A percentile compares a stretch with the other conserved stretches of the same genome.
phyloP scores from a whole-genome alignment of 2,329 filamentous ascomycete genomes.

The Polytolypa hystricis region DNA sequence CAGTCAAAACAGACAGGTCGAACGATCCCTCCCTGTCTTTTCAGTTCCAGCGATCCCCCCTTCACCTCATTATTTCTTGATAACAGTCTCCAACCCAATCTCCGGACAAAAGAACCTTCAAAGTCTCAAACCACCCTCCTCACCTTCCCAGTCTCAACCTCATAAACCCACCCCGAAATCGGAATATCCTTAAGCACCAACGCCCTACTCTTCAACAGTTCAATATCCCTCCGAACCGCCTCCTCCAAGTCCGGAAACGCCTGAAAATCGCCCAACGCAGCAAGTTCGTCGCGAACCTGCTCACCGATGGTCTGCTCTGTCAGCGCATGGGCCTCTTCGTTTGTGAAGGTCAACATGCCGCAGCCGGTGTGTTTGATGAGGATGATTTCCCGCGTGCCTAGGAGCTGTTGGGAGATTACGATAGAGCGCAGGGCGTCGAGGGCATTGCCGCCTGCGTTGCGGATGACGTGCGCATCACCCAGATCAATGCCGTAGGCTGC shows the following conservation, averaged over 20 bases:
- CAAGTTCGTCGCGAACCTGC: slow-evolving; percentile 36
- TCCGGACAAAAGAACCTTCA: no score
- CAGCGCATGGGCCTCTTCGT: slow-evolving; percentile 43
- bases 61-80: no score
- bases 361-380: slow-evolving; percentile 65
- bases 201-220: slow-evolving; percentile 45
- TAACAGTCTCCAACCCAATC: no score
- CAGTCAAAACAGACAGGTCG: no score
- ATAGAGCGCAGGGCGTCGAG: slow-evolving; percentile 62
- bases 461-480: slow-evolving; percentile 68
- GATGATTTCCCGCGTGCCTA: slow-evolving; percentile 65
- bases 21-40: no score
- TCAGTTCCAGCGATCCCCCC: no score
- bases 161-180: slow-evolving; percentile 66
- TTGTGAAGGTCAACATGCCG: slow-evolving; percentile 60
- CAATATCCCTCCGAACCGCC: slow-evolving; percentile 56
- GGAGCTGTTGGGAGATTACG: slow-evolving; percentile 66
- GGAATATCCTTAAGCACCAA: slow-evolving; percentile 50
- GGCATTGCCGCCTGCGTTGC: slow-evolving; percentile 59
- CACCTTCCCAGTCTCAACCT: slow-evolving; percentile 60
- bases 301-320: slow-evolving; percentile 50
- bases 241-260: slow-evolving; percentile 53
- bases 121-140: slow-evolving; percentile 39
- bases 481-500: slow-evolving; percentile 58
- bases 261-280: slow-evolving; percentile 47